These are phyloP conservation scores for Fusarium robinianum DNA, from an alignment of 2,329 filamentous ascomycete species.

Conservation along the genomic window DNA sequence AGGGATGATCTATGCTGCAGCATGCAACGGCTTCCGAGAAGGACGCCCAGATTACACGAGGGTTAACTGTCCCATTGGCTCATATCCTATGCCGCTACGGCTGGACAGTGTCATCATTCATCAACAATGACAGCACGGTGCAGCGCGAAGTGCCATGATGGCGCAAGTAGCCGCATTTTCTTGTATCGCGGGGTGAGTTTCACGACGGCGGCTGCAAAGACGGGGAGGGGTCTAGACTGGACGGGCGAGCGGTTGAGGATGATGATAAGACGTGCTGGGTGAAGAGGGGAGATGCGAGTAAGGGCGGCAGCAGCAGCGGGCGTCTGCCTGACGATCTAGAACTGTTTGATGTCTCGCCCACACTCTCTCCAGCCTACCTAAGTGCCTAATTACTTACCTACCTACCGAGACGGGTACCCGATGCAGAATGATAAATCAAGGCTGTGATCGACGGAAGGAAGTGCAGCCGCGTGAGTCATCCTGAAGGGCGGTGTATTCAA, in stretches of 20 bases:
- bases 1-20: constrained; percentile 10
- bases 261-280: constrained; percentile 24
- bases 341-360: not conserved
- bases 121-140: constrained; percentile 17
- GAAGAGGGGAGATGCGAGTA: too few relatives aligned
- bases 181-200: constrained; percentile 10
- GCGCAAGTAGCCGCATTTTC: not conserved
- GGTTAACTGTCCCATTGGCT: constrained; percentile 15
- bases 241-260: constrained; percentile 14
- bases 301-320: constrained; percentile 1
- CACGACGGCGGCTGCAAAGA: too few relatives aligned
- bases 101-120: constrained; percentile 19
- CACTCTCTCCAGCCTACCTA: constrained; percentile 1
- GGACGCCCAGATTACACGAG: not conserved
- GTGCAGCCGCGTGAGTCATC: constrained; percentile 15
- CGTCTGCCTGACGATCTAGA: constrained; percentile 1
- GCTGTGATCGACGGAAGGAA: too few relatives aligned
- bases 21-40: constrained; percentile 19
- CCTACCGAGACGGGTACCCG: constrained; percentile 24
- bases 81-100: constrained; percentile 15
- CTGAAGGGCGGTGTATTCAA: constrained; percentile 20
- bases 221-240: too few relatives aligned
- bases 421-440: constrained; percentile 7
- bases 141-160: constrained; percentile 11
- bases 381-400: too few relatives aligned